Evolutionary conservation across 2,329 filamentous ascomycete species (phyloP), one percentile per base, ranked within the genome.

Genomic region (Paraphoma sp.): DNA sequence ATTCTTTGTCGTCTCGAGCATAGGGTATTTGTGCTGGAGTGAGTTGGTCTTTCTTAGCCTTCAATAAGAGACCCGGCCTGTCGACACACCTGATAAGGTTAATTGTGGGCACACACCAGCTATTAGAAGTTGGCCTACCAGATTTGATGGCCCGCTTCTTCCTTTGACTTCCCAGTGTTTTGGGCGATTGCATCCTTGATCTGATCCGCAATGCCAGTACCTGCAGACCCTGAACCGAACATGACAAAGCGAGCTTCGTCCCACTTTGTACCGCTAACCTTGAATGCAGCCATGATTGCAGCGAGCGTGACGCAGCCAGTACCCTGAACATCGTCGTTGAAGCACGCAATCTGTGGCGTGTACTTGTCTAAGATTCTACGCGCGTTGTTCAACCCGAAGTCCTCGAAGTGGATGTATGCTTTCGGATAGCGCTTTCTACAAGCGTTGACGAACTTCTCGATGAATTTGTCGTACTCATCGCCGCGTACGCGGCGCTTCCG

Each of bases 281-380:
- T 86, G 7, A 93, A 80, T 0, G 86, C 92, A 0, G 92, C 87
- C 80, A 92, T 87, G 60, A 96, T 88, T 1, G 90, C 92, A 0
- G 92, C 92, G 0, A 96, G 83, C 0, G 93, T 94, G 1, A 96
- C 92, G 56, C 91, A 94, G 0, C 92, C 93, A 0, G 93, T 96
- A 1, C 92, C 93, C 74, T 96, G 92, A 0, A 96, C 88, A 72
- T 96, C 92, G 56, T 96, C 93, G 68, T 96, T 96, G 82, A 97
- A 96, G 74, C 92, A 96, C 0, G 92, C 83, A 7, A 94, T 88
- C 48, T 89, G 71, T 0, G 88, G 83, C 1, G 89, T 85, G 67
- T 95, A 96, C 36, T 82, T 84, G 57, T 96, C 90, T 0, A 96
- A 81, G 2, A 96, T 85, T 3, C 90, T 85, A 30, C 90, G 83